phyloP scores from a whole-genome alignment of 2,329 filamentous ascomycete species.

The Tothia fuscella region DNA sequence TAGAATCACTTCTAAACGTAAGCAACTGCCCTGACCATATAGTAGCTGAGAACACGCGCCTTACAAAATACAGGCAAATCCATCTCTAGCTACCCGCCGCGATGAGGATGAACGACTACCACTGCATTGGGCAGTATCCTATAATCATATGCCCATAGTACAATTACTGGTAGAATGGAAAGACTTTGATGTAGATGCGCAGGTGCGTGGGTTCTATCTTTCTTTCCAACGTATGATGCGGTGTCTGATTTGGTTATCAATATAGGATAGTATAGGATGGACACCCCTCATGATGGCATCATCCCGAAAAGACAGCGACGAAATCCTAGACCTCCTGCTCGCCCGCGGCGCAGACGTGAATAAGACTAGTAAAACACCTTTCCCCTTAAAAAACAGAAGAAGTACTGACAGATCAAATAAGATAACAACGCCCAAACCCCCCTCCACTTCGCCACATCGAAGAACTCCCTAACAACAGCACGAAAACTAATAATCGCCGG shows the following conservation, averaged over 20 bases:
- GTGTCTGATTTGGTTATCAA: not conserved
- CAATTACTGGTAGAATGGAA: constrained; percentile 57
- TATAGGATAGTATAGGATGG: constrained; percentile 62
- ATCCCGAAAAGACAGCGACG: constrained; percentile 60
- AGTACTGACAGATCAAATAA: constrained; percentile 19
- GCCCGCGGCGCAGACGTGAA: constrained; percentile 60
- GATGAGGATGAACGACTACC: constrained; percentile 85
- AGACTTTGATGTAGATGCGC: constrained; percentile 71
- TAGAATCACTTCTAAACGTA: constrained; percentile 64
- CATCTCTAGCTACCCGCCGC: constrained; percentile 58
- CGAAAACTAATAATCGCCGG: constrained; percentile 63
- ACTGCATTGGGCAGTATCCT: constrained; percentile 87
- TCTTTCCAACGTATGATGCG: no score
- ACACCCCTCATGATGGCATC: constrained; percentile 74
- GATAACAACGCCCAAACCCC: constrained; percentile 66
- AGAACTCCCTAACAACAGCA: constrained; percentile 73
- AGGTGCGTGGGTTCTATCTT: constrained; percentile 41
- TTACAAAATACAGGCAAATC: constrained; percentile 49
- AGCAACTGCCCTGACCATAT: constrained; percentile 16
- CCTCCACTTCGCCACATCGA: constrained; percentile 84
- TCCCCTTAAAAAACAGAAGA: not conserved
- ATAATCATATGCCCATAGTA: constrained; percentile 66
- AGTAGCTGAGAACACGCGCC: constrained; percentile 19
- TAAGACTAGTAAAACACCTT: constrained; percentile 30
- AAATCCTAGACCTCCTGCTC: constrained; percentile 55